Evolutionary conservation across 2,329 filamentous ascomycete genomes (phyloP).

Genomic region (Sclerotiophoma versabilis): DNA sequence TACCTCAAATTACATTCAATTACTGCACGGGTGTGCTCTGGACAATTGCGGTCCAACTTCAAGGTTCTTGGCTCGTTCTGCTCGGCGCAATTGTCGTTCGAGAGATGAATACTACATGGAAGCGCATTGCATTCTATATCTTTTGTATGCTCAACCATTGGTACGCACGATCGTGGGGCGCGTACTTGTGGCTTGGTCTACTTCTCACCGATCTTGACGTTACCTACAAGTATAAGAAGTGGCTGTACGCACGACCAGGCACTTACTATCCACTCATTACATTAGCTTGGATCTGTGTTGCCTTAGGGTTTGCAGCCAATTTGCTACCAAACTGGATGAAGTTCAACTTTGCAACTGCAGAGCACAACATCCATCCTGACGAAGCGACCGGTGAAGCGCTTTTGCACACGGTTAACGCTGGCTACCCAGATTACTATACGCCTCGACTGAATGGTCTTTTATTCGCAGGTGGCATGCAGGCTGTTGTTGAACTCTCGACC

Average conservation of each 20-base stretch:
- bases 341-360: slow-evolving; percentile 50
- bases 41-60: slow-evolving; percentile 59
- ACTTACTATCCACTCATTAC: slow-evolving; percentile 50
- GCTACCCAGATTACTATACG: slow-evolving; percentile 54
- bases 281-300: slow-evolving; percentile 39
- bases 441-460: slow-evolving; percentile 55
- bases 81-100: slow-evolving; percentile 53
- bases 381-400: slow-evolving; percentile 48
- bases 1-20: slow-evolving; percentile 57
- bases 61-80: slow-evolving; percentile 56
- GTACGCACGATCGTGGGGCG: slow-evolving; percentile 57
- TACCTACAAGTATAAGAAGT: slow-evolving; percentile 55
- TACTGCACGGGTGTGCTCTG: slow-evolving; percentile 60
- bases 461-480: slow-evolving; percentile 50
- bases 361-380: slow-evolving; percentile 56
- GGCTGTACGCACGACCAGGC: slow-evolving; percentile 43
- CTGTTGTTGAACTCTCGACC: slow-evolving; percentile 46
- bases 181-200: slow-evolving; percentile 56
- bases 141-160: slow-evolving; percentile 55
- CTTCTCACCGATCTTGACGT: slow-evolving; percentile 56
- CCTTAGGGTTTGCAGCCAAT: slow-evolving; percentile 47
- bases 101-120: slow-evolving; percentile 56
- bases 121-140: slow-evolving; percentile 55
- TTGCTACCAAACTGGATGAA: slow-evolving; percentile 47
- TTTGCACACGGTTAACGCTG: slow-evolving; percentile 40